Evolutionary conservation across 495 filamentous ascomycete species (phyloP).

Genomic region (Staphylotrichum tortipilum): DNA sequence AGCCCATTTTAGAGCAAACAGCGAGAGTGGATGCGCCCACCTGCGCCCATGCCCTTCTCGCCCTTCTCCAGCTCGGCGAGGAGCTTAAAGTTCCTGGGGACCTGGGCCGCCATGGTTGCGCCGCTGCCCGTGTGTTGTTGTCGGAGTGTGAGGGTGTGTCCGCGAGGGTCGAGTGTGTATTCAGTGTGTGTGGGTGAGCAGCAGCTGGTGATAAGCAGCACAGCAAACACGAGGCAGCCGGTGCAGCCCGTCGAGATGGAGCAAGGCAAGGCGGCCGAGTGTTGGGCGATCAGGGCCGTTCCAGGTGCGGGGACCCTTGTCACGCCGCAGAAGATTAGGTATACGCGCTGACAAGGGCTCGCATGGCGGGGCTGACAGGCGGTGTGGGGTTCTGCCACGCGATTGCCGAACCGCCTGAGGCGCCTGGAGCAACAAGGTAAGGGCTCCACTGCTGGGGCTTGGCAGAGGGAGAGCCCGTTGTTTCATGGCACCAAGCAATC

Average conservation of each 20-base stretch:
- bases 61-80: conserved; percentile 98
- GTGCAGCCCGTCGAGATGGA: background rate
- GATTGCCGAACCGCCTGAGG: no score
- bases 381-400: conserved; percentile 16
- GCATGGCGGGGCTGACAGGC: conserved; percentile 15
- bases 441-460: no score
- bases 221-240: background rate
- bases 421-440: conserved; percentile 3
- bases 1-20: background rate
- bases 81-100: conserved; percentile 91
- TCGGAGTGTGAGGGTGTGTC: no score
- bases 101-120: conserved; percentile 55
- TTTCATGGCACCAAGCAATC: background rate
- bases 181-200: background rate
- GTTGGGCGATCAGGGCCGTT: background rate
- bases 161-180: background rate
- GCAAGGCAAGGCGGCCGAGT: background rate
- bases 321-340: no score
- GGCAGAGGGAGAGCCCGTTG: no score
- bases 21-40: conserved; percentile 35
- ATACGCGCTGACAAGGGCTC: no score
- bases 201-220: background rate
- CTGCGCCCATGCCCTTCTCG: conserved; percentile 92
- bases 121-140: no score
- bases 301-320: conserved; percentile 12